Base-by-base conservation (phyloP, 2,329 filamentous ascomycete species). In the Mycocentrospora acerina region DNA sequence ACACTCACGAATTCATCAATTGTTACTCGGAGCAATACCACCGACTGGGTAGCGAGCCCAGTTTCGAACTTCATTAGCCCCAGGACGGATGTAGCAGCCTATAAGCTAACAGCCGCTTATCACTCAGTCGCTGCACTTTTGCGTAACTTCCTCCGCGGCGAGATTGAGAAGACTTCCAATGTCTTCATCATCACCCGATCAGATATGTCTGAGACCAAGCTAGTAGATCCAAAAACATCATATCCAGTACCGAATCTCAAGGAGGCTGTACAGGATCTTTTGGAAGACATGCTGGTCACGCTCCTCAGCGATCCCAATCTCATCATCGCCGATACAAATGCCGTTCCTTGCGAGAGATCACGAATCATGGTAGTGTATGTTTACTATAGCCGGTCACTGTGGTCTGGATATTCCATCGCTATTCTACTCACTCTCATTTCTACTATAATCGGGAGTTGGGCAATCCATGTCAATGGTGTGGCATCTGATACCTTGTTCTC, bases 221-320 rank as follows among this genome's bases (percentile, higher is more conserved):
- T 69, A 13, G 55, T 66, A 39, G 51, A 64, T 29, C 30, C 52
- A 4, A 37, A 33, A 7, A 60, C 54, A 0, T 56, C 56, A 1
- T 65, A 67, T 29, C 60, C 64, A 1, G 41, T 60, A 7, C 11
- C 34, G 2, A 47, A 66, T 18, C 40, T 68, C 3, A 60, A 55
- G 44, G 48, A 42, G 1, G 46, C 53, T 29, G 44, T 67, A 10
- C 64, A 66, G 24, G 29, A 36, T 10, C 34, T 67, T 1, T 67
- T 64, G 36, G 64, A 69, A 44, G 64, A 69, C 29, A 67, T 69
- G 43, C 46, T 69, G 3, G 46, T 69, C 42, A 60, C 60, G 1
- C 50, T 68, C 3, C 55, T 69, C 13, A 57, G 49, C 12, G 64
- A 69, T 15, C 59, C 59, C 1, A 54, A 55, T 2, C 51, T 69